Evolutionary conservation across 2,329 filamentous ascomycete species (phyloP).

Genomic region (Epichloe glyceriae): DNA sequence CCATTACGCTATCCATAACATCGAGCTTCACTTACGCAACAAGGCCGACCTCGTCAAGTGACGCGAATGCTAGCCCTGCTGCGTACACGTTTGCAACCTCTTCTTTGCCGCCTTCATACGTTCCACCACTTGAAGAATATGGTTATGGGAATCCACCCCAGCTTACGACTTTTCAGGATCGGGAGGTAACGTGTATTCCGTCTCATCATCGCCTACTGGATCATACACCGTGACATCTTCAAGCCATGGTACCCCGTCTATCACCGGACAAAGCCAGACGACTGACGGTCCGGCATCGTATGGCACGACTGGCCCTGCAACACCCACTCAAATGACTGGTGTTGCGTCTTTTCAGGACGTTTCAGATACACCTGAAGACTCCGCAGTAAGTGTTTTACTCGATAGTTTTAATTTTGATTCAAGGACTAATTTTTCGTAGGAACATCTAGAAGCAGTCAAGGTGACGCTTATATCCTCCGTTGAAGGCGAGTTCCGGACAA

Average conservation of each 20-base stretch:
- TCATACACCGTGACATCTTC: neutral
- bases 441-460: neutral
- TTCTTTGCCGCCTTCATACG: constrained; percentile 5
- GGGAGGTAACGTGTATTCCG: neutral
- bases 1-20: neutral
- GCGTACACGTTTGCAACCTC: constrained; percentile 1
- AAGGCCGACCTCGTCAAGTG: neutral
- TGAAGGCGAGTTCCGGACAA: constrained; percentile 10
- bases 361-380: neutral
- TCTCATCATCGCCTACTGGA: neutral
- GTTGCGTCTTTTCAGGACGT: neutral
- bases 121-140: constrained; percentile 7
- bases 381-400: neutral
- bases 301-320: neutral
- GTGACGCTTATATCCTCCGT: constrained; percentile 15
- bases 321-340: neutral
- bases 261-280: neutral
- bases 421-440: neutral
- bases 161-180: neutral
- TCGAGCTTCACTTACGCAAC: neutral
- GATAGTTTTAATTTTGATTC: neutral
- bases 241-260: neutral
- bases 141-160: constrained; percentile 3
- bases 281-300: neutral
- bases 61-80: neutral